phyloP scores from a whole-genome alignment of 2,329 filamentous ascomycete genomes.

The Grosmannia serpens region DNA sequence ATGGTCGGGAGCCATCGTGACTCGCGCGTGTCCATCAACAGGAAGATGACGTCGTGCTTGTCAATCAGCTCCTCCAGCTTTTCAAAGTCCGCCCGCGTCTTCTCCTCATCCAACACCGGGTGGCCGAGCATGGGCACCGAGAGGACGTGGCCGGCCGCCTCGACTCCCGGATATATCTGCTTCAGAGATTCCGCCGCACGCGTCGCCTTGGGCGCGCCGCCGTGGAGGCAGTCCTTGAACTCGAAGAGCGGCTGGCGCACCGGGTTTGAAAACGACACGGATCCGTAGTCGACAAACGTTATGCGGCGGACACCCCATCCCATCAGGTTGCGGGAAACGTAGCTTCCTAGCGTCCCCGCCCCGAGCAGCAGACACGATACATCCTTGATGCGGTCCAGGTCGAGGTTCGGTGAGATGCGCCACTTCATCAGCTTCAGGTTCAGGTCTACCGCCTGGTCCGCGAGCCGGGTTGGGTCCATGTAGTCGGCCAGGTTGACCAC shows the following conservation, averaged over 20 bases:
- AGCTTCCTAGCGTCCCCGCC: slow-evolving; percentile 85
- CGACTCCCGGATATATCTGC: slow-evolving; percentile 83
- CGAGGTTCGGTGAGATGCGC: slow-evolving; percentile 79
- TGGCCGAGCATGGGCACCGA: slow-evolving; percentile 95
- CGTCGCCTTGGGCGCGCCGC: slow-evolving; percentile 72
- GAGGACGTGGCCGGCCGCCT: slow-evolving; percentile 67
- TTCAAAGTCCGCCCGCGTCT: slow-evolving; percentile 62
- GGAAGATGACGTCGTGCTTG: slow-evolving; percentile 81
- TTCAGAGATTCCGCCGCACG: slow-evolving; percentile 69
- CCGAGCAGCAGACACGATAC: slow-evolving; percentile 86
- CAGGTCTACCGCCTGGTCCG: slow-evolving; percentile 88
- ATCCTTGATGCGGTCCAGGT: slow-evolving; percentile 79
- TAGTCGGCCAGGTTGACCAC: slow-evolving; percentile 80
- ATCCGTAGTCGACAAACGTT: slow-evolving; percentile 89
- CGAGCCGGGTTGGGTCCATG: slow-evolving; percentile 79
- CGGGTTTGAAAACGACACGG: slow-evolving; percentile 91
- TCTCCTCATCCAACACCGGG: slow-evolving; percentile 61
- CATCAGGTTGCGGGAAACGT: slow-evolving; percentile 83
- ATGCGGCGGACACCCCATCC: slow-evolving; percentile 95
- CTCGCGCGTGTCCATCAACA: slow-evolving; percentile 95
- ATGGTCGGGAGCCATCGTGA: slow-evolving; percentile 91
- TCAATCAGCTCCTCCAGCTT: slow-evolving; percentile 64
- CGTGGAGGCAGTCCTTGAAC: slow-evolving; percentile 78
- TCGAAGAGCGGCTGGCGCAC: slow-evolving; percentile 88
- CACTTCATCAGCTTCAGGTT: slow-evolving; percentile 99